Evolutionary conservation across 441 rosid genomes (phyloP).

Genomic region (Hura crepitans): DNA sequence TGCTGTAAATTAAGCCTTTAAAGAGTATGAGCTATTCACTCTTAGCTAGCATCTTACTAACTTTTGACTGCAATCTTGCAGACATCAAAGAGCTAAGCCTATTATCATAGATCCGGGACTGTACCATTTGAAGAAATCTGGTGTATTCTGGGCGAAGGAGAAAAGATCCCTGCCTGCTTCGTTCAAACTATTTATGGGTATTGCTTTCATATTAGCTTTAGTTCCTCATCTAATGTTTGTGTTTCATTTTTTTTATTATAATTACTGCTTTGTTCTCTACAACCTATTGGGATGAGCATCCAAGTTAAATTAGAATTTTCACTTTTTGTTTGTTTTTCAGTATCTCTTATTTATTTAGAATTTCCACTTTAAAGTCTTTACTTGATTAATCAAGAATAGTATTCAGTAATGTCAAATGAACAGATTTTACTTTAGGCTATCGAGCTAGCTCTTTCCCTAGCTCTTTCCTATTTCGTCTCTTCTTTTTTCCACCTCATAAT

Average conservation of each 20-base stretch:
- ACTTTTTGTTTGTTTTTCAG: too few relatives aligned
- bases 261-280: neutral
- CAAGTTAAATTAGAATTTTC: too few relatives aligned
- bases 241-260: neutral
- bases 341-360: too few relatives aligned
- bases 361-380: too few relatives aligned
- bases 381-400: too few relatives aligned
- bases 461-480: neutral
- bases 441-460: neutral
- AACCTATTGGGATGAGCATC: neutral
- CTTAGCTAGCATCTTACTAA: neutral
- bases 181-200: slow-evolving; percentile 81
- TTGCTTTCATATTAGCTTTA: slow-evolving; percentile 12
- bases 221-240: neutral
- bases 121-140: slow-evolving; percentile 75
- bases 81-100: slow-evolving; percentile 84
- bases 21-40: neutral
- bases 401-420: neutral
- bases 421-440: neutral
- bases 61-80: slow-evolving; percentile 25
- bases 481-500: neutral
- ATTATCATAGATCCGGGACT: slow-evolving; percentile 82
- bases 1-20: slow-evolving; percentile 16
- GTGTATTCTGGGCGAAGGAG: slow-evolving; percentile 86
- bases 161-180: slow-evolving; percentile 77